Percentiles rank a stretch among this genome's conserved stretches.
phyloP scores from a whole-genome alignment of 2,329 filamentous ascomycete species.

The Clarireedia paspali region DNA sequence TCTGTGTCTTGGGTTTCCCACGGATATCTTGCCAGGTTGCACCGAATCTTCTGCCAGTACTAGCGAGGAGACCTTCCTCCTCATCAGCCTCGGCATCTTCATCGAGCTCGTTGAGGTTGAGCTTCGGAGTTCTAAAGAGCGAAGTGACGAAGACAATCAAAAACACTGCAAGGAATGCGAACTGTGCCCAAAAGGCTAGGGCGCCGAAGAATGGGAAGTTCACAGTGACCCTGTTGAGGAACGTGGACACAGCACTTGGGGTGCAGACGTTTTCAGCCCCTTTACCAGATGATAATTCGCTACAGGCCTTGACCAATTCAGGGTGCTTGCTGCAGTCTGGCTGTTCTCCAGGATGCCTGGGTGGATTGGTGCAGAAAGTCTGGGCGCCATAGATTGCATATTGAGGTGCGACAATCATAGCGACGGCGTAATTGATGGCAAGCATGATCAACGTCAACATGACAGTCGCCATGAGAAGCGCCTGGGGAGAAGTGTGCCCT shows the following conservation, averaged over 20 bases:
- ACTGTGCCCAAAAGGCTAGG: constrained; percentile 94
- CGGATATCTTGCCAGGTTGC: constrained; percentile 87
- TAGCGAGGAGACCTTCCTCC: constrained; percentile 84
- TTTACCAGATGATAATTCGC: constrained; percentile 63
- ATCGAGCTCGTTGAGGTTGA: constrained; percentile 72
- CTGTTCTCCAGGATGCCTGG: constrained; percentile 52
- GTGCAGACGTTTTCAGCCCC: constrained; percentile 79
- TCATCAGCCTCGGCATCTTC: constrained; percentile 87
- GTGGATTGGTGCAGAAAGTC: constrained; percentile 76
- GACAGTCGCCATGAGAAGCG: constrained; percentile 81
- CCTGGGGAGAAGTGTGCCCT: constrained; percentile 84
- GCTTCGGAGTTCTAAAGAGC: constrained; percentile 69
- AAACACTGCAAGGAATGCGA: constrained; percentile 80
- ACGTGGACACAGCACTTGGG: constrained; percentile 82
- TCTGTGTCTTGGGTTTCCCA: constrained; percentile 27
- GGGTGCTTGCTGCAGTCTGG: constrained; percentile 68
- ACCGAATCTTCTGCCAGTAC: constrained; percentile 71
- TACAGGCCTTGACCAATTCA: constrained; percentile 72
- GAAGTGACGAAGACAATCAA: constrained; percentile 72
- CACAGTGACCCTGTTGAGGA: constrained; percentile 84
- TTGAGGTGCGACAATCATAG: constrained; percentile 91
- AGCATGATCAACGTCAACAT: constrained; percentile 84
- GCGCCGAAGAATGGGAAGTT: constrained; percentile 95
- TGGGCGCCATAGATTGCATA: constrained; percentile 93
- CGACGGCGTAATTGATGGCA: constrained; percentile 85